These are phyloP conservation scores for Alternaria burnsii DNA, from an alignment of 2,329 filamentous ascomycete species.

Conservation along the genomic window DNA sequence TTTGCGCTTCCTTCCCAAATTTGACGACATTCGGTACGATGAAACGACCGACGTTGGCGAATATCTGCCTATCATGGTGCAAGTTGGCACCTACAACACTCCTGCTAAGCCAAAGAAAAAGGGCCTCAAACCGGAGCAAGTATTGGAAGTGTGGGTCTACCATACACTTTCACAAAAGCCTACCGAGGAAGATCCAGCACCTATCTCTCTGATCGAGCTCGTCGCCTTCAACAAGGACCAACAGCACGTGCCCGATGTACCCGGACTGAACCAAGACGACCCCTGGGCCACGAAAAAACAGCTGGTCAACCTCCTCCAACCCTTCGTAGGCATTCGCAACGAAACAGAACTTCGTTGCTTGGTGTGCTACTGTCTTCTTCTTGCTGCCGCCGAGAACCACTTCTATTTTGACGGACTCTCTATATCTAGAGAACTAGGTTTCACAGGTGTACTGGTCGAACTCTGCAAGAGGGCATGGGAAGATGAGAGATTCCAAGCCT, in stretches of 20 bases:
- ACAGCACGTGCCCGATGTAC: background rate
- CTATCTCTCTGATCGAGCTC: background rate
- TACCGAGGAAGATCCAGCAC: background rate
- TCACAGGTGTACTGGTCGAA: slow-evolving; percentile 1
- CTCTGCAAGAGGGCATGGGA: slow-evolving; percentile 1
- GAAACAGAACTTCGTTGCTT: background rate
- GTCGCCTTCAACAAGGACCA: background rate
- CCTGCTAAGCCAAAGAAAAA: background rate
- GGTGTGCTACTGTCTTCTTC: background rate
- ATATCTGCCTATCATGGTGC: background rate
- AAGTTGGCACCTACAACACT: background rate
- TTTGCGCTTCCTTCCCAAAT: background rate
- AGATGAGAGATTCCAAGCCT: background rate
- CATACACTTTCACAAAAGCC: background rate
- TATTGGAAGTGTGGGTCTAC: background rate
- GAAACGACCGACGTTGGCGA: background rate
- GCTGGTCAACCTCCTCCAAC: background rate
- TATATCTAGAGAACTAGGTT: background rate
- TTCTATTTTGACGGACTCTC: background rate
- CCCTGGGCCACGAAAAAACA: background rate
- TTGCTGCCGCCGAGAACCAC: background rate
- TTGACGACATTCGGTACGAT: background rate
- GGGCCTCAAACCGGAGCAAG: background rate
- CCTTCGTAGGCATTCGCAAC: background rate
- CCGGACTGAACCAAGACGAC: background rate